Base-by-base conservation (phyloP, 345 rosid species). In the Streptanthus diversifolius region DNA sequence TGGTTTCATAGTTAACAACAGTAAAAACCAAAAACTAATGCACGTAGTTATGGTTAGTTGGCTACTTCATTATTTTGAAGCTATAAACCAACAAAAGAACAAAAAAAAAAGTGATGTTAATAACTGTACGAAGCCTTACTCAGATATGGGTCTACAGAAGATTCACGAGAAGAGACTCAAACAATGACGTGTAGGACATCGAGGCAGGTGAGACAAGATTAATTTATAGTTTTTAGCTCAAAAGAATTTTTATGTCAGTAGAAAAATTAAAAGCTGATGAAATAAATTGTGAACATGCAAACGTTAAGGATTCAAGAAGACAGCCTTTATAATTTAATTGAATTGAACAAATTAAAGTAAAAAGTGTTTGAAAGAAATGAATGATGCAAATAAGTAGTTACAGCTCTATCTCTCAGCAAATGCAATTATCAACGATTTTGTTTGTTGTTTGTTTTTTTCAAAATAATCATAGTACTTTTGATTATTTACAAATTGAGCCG, bases 161-260 rank as follows among this genome's bases (percentile, higher is more conserved):
- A 76, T 69, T 69, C 79, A 69, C 79, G 79, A 69, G 75, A 69
- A 24, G 64, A 76, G 59, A 35, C 35, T 63, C 15, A 27, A 69
- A 76, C 79, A 69, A 75, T 69, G 65, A 68, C 74, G 70, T 69
- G 57, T 67, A 75, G 43, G 74, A 63, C 65, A 76, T 27, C 52
- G 49, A 53, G 72, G 65, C 70, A 69, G 64, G 71, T 63, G 71
- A 76, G 79, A 75, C 79, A 69, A 75, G 73, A 74, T 75, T 68
- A 62, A 75, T 75, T 57, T 24, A 22, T 44, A 27, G 47, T 36
- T 11, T 55, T 37, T 36, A 55, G 60, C 44, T 14, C 56, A 49
- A 59, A 30, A 59, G 37, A 47, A 11, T 66, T 59, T 30, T 5
- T 30, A n/a, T 71, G 75, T 71, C 75, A 71, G 67, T 60, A 59